Conservation (phyloP, 129 eudicot species). For the Flaveria linearis region DNA sequence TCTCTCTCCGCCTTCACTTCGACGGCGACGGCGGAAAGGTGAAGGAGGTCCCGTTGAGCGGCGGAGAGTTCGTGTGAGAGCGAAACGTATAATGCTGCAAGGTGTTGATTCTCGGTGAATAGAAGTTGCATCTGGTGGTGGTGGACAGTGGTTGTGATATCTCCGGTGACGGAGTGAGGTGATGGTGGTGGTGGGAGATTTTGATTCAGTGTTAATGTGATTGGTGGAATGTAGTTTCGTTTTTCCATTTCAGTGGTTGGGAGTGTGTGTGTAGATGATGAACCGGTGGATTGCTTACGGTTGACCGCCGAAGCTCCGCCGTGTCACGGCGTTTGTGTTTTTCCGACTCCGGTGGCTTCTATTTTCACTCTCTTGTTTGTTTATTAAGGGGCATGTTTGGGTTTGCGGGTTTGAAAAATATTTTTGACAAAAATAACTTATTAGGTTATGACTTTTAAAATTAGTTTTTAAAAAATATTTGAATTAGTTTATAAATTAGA, state of each 20-base stretch:
- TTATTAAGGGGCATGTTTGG: too few species aligned
- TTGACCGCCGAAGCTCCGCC: not conserved
- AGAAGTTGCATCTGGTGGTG: constrained; percentile 50
- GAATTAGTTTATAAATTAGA: too few species aligned
- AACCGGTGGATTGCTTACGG: constrained; percentile 13
- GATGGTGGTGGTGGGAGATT: constrained; percentile 16
- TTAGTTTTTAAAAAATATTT: too few species aligned
- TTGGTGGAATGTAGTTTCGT: constrained; percentile 23
- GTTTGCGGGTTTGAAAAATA: too few species aligned
- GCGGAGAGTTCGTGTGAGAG: constrained; percentile 53
- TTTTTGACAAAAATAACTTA: too few species aligned
- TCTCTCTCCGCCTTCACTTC: constrained; percentile 52
- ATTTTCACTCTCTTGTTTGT: too few species aligned
- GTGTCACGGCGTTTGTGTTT: not conserved
- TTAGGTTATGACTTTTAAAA: too few species aligned
- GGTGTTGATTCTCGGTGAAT: constrained; percentile 52
- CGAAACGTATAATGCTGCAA: constrained; percentile 44
- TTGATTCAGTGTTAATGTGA: constrained; percentile 17
- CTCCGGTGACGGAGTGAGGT: constrained; percentile 35
- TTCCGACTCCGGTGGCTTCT: constrained; percentile 7
- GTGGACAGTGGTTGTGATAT: constrained; percentile 34
- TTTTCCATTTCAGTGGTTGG: constrained; percentile 7
- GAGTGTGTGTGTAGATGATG: not conserved
- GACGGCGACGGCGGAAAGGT: constrained; percentile 41
- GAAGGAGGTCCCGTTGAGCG: constrained; percentile 52